Conservation (phyloP, 352 stramenopile species). For the Phytophthora hybrid region DNA sequence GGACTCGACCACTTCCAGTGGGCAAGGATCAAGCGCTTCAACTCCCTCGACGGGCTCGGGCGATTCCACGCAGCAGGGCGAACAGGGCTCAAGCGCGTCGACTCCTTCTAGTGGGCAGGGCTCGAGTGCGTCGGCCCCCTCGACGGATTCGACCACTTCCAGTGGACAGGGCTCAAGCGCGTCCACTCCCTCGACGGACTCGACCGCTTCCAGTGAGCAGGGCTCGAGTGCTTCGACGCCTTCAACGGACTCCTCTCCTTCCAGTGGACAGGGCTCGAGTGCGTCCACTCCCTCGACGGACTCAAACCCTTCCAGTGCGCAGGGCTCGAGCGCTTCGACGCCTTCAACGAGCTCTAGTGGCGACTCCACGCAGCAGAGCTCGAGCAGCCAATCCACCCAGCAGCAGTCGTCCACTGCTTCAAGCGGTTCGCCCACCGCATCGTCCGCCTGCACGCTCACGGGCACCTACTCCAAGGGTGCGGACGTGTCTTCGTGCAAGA, state of each 20-base stretch:
- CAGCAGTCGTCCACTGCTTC: constrained; percentile 33
- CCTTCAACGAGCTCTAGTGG: constrained; percentile 1
- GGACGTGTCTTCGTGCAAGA: constrained; percentile 41
- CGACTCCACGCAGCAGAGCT: constrained; percentile 15
- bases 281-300: constrained; percentile 1
- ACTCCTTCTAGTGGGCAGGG: background rate
- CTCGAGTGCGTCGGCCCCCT: background rate
- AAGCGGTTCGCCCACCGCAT: constrained; percentile 16
- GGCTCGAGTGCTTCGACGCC: constrained; percentile 5
- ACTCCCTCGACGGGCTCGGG: background rate
- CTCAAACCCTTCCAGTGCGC: constrained; percentile 11
- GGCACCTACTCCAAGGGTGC: constrained; percentile 41
- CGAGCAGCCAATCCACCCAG: constrained; percentile 25
- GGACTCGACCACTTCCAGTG: background rate
- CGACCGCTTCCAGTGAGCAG: constrained; percentile 9
- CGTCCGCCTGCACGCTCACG: constrained; percentile 28
- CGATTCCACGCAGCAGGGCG: background rate
- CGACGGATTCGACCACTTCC: constrained; percentile 13
- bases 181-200: constrained; percentile 2
- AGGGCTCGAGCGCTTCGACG: constrained; percentile 8
- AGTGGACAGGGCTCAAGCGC: constrained; percentile 10
- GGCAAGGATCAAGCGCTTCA: constrained; percentile 1
- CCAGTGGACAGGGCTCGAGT: background rate
- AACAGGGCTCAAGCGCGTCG: background rate
- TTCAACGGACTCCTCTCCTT: background rate